phyloP scores from a whole-genome alignment of 1,139 yeast genomes.

The Saccharomyces pastorianus region DNA sequence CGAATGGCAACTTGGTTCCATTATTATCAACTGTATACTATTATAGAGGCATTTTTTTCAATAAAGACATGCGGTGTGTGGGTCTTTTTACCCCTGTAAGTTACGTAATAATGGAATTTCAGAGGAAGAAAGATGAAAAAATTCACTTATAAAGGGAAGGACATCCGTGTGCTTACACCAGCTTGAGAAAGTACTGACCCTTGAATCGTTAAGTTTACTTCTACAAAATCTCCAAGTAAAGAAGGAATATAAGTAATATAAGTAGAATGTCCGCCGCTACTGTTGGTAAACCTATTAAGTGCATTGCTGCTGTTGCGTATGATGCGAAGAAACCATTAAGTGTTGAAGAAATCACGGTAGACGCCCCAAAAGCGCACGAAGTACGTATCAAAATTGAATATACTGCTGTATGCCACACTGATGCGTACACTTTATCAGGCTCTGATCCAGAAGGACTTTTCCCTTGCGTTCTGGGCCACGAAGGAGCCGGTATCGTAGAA shows the following conservation, averaged over 20 bases:
- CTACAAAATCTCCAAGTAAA: background rate
- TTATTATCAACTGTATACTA: no score
- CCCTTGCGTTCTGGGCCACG: conserved; percentile 90
- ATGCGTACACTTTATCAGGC: conserved; percentile 92
- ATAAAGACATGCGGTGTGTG: background rate
- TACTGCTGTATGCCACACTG: conserved; percentile 98
- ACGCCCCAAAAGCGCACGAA: conserved; percentile 93
- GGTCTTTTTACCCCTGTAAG: background rate
- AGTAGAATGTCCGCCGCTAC: conserved; percentile 11
- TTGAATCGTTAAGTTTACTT: background rate
- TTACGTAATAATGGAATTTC: background rate
- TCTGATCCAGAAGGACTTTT: conserved; percentile 94
- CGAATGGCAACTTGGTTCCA: no score
- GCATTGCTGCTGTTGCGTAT: conserved; percentile 97
- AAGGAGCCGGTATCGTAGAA: conserved; percentile 95
- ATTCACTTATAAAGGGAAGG: background rate
- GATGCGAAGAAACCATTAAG: conserved; percentile 81
- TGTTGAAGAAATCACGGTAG: conserved; percentile 82
- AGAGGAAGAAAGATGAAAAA: background rate
- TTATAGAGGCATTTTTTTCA: no score
- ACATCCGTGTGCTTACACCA: background rate
- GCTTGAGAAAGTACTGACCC: background rate
- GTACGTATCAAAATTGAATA: conserved; percentile 80
- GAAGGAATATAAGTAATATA: background rate
- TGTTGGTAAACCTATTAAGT: conserved; percentile 59